A percentile compares a stretch with the other conserved stretches of the same genome.
These are phyloP conservation scores for Eutrema japonicum DNA, from an alignment of 345 rosid genomes.

Conservation along the genomic window DNA sequence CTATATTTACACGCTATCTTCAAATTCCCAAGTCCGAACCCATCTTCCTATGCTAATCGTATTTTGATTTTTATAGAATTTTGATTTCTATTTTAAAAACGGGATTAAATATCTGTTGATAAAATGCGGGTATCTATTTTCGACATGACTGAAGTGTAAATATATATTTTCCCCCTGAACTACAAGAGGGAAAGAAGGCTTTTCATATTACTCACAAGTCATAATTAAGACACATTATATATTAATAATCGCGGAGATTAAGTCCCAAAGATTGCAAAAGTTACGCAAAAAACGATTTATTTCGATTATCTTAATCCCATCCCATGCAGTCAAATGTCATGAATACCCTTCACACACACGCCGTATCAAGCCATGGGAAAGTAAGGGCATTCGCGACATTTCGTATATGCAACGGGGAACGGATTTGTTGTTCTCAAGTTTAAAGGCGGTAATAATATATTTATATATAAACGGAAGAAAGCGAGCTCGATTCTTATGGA, in stretches of 20 bases:
- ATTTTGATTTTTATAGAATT: background rate
- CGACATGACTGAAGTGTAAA: too few relatives aligned
- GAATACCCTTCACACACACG: constrained; percentile 38
- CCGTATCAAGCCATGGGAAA: constrained; percentile 10
- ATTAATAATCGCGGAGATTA: constrained; percentile 29
- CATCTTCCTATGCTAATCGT: background rate
- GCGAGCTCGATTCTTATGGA: constrained; percentile 33
- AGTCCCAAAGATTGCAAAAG: constrained; percentile 21
- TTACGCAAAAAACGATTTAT: constrained; percentile 33
- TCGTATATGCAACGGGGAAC: constrained; percentile 42
- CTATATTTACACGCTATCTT: background rate
- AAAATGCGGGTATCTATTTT: too few relatives aligned
- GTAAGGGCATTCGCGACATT: constrained; percentile 51
- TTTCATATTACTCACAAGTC: background rate
- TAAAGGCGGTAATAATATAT: background rate
- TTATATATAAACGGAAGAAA: constrained; percentile 5
- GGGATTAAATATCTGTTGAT: too few relatives aligned
- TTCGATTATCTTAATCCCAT: constrained; percentile 25
- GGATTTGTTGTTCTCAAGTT: constrained; percentile 19
- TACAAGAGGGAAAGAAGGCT: background rate
- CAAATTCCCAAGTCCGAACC: background rate
- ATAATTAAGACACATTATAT: background rate
- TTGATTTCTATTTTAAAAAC: too few relatives aligned
- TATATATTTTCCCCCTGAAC: background rate
- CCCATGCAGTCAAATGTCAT: constrained; percentile 49